Conservation (phyloP, 2,329 filamentous ascomycete species). For the Cordyceps farinosa region DNA sequence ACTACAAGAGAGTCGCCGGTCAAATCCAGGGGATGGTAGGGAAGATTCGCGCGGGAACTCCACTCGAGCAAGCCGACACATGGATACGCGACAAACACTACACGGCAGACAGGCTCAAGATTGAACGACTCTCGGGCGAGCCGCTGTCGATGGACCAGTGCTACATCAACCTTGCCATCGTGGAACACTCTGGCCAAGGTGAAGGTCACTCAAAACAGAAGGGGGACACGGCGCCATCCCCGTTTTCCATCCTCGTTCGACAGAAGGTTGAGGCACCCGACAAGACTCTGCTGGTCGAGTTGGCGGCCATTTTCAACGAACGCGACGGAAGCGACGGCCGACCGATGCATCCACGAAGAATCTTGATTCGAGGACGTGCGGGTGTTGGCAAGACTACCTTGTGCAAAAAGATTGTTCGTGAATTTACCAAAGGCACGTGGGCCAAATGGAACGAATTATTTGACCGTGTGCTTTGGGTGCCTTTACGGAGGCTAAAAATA, state of each 20-base stretch:
- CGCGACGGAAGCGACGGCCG: not conserved
- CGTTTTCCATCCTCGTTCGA: not conserved
- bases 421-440: conserved; percentile 27
- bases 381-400: conserved; percentile 40
- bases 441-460: conserved; percentile 25
- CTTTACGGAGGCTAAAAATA: conserved; percentile 37
- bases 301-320: not conserved
- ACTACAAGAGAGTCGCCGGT: conserved; percentile 21
- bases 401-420: conserved; percentile 40
- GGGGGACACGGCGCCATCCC: not conserved
- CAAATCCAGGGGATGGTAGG: conserved; percentile 16
- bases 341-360: conserved; percentile 21
- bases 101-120: conserved; percentile 25
- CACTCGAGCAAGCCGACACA: conserved; percentile 20
- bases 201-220: too few species aligned
- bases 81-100: conserved; percentile 26
- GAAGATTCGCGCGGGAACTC: not conserved
- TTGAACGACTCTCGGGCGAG: conserved; percentile 35
- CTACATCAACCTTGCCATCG: conserved; percentile 39
- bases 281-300: not conserved
- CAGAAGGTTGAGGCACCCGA: not conserved
- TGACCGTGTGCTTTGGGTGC: conserved; percentile 42
- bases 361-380: conserved; percentile 35
- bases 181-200: conserved; percentile 25
- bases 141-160: conserved; percentile 33